These are phyloP conservation scores for Fraxinus greggii DNA, from an alignment of 305 asterid genomes.

Conservation along the genomic window DNA sequence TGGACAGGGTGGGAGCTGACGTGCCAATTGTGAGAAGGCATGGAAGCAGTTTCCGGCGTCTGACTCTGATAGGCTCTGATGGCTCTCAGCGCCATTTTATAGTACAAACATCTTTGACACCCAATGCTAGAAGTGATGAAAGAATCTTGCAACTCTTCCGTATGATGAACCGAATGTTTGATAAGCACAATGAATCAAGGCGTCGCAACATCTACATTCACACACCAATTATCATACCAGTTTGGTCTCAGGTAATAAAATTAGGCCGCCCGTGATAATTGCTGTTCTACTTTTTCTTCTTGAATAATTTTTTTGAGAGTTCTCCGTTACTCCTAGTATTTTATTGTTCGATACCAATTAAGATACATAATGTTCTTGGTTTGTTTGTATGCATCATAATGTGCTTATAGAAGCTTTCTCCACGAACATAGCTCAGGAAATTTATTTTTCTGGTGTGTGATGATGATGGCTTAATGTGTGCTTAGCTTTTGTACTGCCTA, in stretches of 20 bases:
- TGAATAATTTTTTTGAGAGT: background rate
- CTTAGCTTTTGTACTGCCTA: constrained; percentile 1
- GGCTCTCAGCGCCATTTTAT: constrained; percentile 99
- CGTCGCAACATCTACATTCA: constrained; percentile 95
- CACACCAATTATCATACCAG: constrained; percentile 97
- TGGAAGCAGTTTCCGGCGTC: constrained; percentile 98
- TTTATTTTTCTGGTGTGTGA: background rate
- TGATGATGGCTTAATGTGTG: constrained; percentile 6
- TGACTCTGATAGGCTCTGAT: constrained; percentile 96
- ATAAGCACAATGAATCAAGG: constrained; percentile 98
- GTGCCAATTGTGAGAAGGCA: constrained; percentile 97
- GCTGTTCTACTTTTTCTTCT: background rate
- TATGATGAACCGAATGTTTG: constrained; percentile 94
- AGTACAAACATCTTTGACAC: constrained; percentile 97
- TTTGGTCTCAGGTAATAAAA: constrained; percentile 93
- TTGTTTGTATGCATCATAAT: background rate
- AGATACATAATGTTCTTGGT: background rate
- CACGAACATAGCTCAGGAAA: background rate
- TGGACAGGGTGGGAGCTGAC: constrained; percentile 96
- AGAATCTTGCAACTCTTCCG: constrained; percentile 99
- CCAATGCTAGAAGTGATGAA: constrained; percentile 99
- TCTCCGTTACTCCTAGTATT: background rate
- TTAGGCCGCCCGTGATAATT: constrained; percentile 3
- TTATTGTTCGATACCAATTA: background rate
- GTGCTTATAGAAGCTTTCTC: background rate